These are phyloP conservation scores for Raffaelea deltoideospora DNA, from an alignment of 2,329 filamentous ascomycete species.

Conservation along the genomic window DNA sequence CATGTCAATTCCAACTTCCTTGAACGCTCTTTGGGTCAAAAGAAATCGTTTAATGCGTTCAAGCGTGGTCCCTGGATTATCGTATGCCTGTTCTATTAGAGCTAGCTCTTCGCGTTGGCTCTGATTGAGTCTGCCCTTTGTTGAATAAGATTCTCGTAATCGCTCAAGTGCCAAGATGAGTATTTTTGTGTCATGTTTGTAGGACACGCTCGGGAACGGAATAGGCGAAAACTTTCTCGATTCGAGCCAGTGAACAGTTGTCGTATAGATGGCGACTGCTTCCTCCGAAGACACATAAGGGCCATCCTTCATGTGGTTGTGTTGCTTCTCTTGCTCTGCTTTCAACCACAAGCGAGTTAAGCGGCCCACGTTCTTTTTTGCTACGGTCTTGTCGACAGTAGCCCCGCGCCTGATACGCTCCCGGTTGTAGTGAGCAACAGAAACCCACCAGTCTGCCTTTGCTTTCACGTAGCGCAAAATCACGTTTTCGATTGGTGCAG, in stretches of 20 bases:
- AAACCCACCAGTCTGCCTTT: slow-evolving; percentile 99
- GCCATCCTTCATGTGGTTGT: slow-evolving; percentile 99
- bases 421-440: slow-evolving; percentile 95
- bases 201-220: slow-evolving; percentile 95
- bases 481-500: slow-evolving; percentile 96
- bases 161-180: slow-evolving; percentile 88
- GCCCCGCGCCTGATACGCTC: slow-evolving; percentile 92
- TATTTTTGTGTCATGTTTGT: slow-evolving; percentile 99
- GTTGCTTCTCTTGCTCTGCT: slow-evolving; percentile 93
- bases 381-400: slow-evolving; percentile 97
- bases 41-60: slow-evolving; percentile 96
- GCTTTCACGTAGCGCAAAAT: slow-evolving; percentile 97
- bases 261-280: slow-evolving; percentile 96
- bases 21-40: slow-evolving; percentile 93
- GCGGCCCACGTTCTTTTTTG: slow-evolving; percentile 96
- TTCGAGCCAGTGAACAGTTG: slow-evolving; percentile 96
- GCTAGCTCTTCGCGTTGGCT: slow-evolving; percentile 94
- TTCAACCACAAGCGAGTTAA: slow-evolving; percentile 94
- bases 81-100: slow-evolving; percentile 94
- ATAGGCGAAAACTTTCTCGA: slow-evolving; percentile 97
- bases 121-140: slow-evolving; percentile 92
- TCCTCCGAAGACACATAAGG: slow-evolving; percentile 98
- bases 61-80: slow-evolving; percentile 88
- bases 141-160: slow-evolving; percentile 87
- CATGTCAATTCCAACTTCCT: slow-evolving; percentile 99